Evolutionary conservation across 805 yeast species (phyloP), one percentile per base, ranked within the genome.

Genomic region (Saturnispora serradocipensis): DNA sequence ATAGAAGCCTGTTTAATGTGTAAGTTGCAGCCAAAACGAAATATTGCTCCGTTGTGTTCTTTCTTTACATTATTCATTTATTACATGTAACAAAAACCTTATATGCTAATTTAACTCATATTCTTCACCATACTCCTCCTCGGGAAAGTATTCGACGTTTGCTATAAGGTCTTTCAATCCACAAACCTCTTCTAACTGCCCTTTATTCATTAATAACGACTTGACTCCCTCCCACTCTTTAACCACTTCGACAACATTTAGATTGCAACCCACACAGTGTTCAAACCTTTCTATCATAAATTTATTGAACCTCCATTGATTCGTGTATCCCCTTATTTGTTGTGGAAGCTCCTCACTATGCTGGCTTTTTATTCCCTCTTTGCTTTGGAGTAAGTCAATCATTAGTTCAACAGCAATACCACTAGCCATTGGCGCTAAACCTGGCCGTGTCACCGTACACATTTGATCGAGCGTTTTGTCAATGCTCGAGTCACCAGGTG

Each of bases 391-490:
- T 0, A 87, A 55, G 1, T 93, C 79, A 0, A 86, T 86, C 54
- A 88, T 62, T 5, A 93, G 67, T 64, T 93, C 99, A 1, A 87
- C 95, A 0, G 95, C 95, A 36, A 83, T 69, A 0, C 97, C 80
- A 0, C 96, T 78, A 0, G 98, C 97, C 67, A 88, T 70, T 59
- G 86, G 70, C 0, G 99, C 96, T 1, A 86, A 90, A 0, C 99
- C 99, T 0, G 99, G 98, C 40, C 99, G 73, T 0, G 99, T 93
- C 1, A 93, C 99, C 0, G 99, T 93, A 63, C 99, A 93, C 97
- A 93, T 93, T 67, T 93, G 98, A 67, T 93, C 99, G 52, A 93
- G 70, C 0, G 97, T 86, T 48, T 96, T 74, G 61, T 89, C 95
- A 0, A 87, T 75, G n/a, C 88, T 68, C 53, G 95, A 84, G 64